Base-by-base conservation (phyloP, 495 filamentous ascomycete species). In the Hypoxylon intermedium region DNA sequence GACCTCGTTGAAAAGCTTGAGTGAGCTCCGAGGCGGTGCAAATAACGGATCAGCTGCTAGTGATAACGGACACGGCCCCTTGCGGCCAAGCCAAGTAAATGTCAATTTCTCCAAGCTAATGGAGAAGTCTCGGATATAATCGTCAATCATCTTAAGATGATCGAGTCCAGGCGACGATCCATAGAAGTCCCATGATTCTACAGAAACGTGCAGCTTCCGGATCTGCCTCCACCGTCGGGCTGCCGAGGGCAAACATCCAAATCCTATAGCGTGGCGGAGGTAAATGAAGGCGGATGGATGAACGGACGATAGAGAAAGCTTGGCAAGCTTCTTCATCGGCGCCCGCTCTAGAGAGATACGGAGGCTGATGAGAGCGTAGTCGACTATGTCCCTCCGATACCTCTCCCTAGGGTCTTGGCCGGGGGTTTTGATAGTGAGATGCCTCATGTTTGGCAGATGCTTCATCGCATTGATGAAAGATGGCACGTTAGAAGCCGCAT, bases 331-430 rank as follows among this genome's bases (percentile, higher is more conserved):
- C 34, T 58, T 76, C 26, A 92, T 75, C 1, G 82, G 80, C 6
- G 84, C 80, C 42, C 85, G 83, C 69, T 92, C 89, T 9, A 92
- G 71, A 0, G 89, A 86, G 54, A 93, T 89, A 44, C 90, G 86
- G 41, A 92, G 72, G 56, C 86, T 90, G 60, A 92, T 90, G 30
- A 93, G 81, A 2, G 90, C 90, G 69, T 92, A 93, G 75, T 93
- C 90, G 19, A 93, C 88, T 24, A 85, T 83, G 71, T 83, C 85
- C 44, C 90, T 83, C 11, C 90, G 82, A 61, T 90, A 88, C 13
- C 87, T 79, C 66, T 89, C 83, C 16, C 78, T 73, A 16, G 83
- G 75, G 33, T 84, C 77, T 72, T 91, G 87, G 18, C 83, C 87
- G n/a, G 86, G 88, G 47, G 87, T 91, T 43, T 80, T 84, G 65